These are phyloP conservation scores for Cercis canadensis DNA, from an alignment of 306 rosid species.

Conservation along the genomic window DNA sequence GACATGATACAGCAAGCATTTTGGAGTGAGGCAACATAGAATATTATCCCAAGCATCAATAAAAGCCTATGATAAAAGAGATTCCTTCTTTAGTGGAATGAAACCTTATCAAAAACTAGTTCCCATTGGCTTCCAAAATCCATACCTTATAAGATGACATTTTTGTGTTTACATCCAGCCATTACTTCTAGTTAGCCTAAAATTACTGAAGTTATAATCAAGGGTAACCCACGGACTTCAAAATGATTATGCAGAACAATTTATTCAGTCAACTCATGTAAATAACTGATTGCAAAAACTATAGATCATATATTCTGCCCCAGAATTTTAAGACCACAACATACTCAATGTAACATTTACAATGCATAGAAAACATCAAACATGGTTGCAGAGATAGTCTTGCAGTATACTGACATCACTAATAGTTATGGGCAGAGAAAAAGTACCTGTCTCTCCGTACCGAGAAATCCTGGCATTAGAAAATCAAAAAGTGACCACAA, in stretches of 20 bases:
- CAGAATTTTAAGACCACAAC: conserved; percentile 12
- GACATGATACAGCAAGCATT: no score
- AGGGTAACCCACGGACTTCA: background rate
- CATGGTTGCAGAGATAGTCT: conserved; percentile 16
- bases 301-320: conserved; percentile 1
- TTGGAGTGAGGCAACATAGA: no score
- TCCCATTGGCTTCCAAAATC: no score
- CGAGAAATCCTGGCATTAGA: conserved; percentile 99
- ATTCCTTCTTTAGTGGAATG: no score
- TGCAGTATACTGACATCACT: background rate
- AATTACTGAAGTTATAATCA: no score
- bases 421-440: conserved; percentile 3
- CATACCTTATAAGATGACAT: no score
- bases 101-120: no score
- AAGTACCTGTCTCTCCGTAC: conserved; percentile 94
- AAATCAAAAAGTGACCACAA: conserved; percentile 99
- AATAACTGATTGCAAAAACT: background rate
- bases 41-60: no score
- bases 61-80: no score
- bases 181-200: no score
- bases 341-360: conserved; percentile 7
- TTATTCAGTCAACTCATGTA: conserved; percentile 3
- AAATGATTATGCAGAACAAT: background rate
- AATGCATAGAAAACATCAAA: conserved; percentile 19
- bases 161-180: no score